These are phyloP conservation scores for Flagelloscypha sp. DNA, from an alignment of 768 basidiomycete genomes.

Conservation along the genomic window DNA sequence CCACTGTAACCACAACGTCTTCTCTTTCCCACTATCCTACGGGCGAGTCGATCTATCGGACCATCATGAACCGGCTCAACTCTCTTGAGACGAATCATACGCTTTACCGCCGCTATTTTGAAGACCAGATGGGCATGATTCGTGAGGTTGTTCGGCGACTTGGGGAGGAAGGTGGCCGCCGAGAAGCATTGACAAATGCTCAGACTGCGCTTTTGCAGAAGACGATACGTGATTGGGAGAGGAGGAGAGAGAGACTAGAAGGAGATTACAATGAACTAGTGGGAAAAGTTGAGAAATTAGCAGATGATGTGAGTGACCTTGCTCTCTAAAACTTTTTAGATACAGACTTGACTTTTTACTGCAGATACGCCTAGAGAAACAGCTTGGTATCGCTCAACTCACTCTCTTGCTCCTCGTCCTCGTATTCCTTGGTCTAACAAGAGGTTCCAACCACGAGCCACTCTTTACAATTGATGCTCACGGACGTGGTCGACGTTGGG, in stretches of 20 bases:
- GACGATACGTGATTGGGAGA: conserved; percentile 39
- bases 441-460: too few species aligned
- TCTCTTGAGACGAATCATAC: conserved; percentile 84
- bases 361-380: conserved; percentile 81
- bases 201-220: too few species aligned
- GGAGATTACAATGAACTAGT: conserved; percentile 62
- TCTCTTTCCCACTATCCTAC: conserved; percentile 22
- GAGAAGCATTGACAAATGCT: conserved; percentile 70
- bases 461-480: too few species aligned
- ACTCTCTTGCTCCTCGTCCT: conserved; percentile 76
- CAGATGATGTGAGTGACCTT: conserved; percentile 60
- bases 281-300: conserved; percentile 63
- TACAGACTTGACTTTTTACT: background rate
- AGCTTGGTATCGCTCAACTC: conserved; percentile 82
- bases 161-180: conserved; percentile 68
- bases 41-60: conserved; percentile 92
- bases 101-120: conserved; percentile 76
- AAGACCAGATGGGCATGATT: conserved; percentile 76
- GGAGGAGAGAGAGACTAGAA: conserved; percentile 52
- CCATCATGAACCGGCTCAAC: conserved; percentile 88
- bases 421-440: conserved; percentile 79
- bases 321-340: conserved; percentile 2
- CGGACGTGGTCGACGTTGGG: too few species aligned
- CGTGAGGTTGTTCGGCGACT: conserved; percentile 67
- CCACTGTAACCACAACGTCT: conserved; percentile 12